Evolutionary conservation across 2,329 filamentous ascomycete genomes (phyloP).

Genomic region (Microcyclospora tardicrescens): DNA sequence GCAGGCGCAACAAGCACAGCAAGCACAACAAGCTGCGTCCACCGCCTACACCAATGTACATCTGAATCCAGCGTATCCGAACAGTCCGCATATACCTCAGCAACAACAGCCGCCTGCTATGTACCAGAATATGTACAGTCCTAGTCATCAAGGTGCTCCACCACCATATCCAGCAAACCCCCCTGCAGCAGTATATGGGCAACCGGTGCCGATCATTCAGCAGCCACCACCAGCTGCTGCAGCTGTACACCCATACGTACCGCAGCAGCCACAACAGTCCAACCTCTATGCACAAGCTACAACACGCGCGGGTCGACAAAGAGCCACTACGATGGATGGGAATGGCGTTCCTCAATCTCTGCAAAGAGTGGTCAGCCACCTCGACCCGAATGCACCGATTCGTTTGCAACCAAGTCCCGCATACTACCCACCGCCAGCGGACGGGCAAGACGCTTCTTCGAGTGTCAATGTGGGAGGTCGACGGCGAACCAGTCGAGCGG

Average conservation of each 20-base stretch:
- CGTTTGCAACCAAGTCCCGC: constrained; percentile 88
- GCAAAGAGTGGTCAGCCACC: constrained; percentile 86
- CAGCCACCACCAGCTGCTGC: constrained; percentile 32
- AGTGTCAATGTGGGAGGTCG: constrained; percentile 56
- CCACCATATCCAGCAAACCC: constrained; percentile 68
- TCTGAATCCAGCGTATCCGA: constrained; percentile 30
- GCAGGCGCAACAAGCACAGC: constrained; percentile 34
- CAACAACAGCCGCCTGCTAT: constrained; percentile 45
- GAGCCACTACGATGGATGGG: constrained; percentile 91
- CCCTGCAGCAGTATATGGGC: constrained; percentile 45
- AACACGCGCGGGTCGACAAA: constrained; percentile 66
- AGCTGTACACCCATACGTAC: constrained; percentile 20
- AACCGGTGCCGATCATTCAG: constrained; percentile 57
- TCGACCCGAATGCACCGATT: constrained; percentile 90
- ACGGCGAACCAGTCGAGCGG: constrained; percentile 49
- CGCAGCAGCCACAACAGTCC: constrained; percentile 46
- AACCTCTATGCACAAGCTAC: constrained; percentile 62
- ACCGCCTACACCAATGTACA: constrained; percentile 18
- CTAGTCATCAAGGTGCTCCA: constrained; percentile 55
- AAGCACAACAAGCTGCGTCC: constrained; percentile 32
- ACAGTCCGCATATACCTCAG: constrained; percentile 15
- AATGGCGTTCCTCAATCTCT: constrained; percentile 66
- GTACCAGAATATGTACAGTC: constrained; percentile 60
- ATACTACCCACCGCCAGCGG: constrained; percentile 87
- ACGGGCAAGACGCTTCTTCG: constrained; percentile 59